A percentile compares a stretch with the other conserved stretches of the same genome.
Evolutionary conservation across 208 protist genomes (phyloP).

Genomic region (Crithidia mellificae): DNA sequence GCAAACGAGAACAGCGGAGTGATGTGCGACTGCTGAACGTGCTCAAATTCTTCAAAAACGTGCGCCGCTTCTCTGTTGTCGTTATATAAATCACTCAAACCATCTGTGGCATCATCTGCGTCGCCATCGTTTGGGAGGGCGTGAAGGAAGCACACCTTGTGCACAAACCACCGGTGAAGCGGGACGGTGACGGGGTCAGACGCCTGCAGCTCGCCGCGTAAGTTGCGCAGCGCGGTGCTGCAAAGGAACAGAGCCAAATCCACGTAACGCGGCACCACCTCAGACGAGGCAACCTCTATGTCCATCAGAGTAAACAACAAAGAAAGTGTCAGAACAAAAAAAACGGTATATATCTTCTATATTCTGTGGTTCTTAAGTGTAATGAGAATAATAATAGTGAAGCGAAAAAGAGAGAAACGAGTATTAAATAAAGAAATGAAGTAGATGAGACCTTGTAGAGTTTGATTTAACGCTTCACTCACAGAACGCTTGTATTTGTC

Average conservation of each 20-base stretch:
- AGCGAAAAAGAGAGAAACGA: no score
- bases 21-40: no score
- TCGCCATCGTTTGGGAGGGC: slow-evolving; percentile 27
- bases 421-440: no score
- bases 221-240: slow-evolving; percentile 31
- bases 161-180: slow-evolving; percentile 55
- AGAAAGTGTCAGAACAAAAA: neutral
- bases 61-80: no score
- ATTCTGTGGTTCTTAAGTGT: no score
- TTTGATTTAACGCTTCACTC: no score
- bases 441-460: no score
- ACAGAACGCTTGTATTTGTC: no score
- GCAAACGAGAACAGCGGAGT: neutral
- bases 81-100: no score
- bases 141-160: slow-evolving; percentile 49
- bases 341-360: no score
- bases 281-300: slow-evolving; percentile 19
- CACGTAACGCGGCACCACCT: slow-evolving; percentile 41
- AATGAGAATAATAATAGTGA: no score
- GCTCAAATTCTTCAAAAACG: no score
- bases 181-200: slow-evolving; percentile 15
- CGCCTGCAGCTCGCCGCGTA: slow-evolving; percentile 20
- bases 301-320: slow-evolving; percentile 9
- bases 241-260: slow-evolving; percentile 71
- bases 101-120: neutral